Evolutionary conservation across 1,139 yeast species (phyloP).

Genomic region (Taiozyma sp.): DNA sequence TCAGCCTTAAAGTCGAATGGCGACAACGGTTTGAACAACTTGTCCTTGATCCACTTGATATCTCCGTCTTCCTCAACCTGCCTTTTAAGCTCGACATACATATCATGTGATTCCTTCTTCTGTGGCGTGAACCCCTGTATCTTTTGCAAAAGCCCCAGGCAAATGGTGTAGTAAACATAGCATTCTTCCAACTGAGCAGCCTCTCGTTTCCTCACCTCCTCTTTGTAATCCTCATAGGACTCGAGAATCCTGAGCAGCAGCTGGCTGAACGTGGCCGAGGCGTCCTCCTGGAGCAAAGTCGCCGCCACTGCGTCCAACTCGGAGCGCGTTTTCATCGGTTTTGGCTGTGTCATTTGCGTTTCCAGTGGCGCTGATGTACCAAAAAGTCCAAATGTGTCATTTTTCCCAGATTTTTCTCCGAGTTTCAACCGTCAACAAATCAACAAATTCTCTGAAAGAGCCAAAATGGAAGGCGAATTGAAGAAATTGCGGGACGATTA

Average conservation of each 20-base stretch:
- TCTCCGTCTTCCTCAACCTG: background rate
- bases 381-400: background rate
- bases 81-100: background rate
- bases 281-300: background rate
- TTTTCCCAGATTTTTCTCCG: background rate
- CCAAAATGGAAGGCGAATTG: background rate
- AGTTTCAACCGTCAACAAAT: background rate
- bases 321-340: background rate
- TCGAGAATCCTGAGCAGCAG: background rate
- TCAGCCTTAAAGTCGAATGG: constrained; percentile 13
- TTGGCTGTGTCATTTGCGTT: background rate
- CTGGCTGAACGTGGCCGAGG: background rate
- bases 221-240: background rate
- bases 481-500: background rate
- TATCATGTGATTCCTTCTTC: background rate
- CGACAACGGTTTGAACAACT: background rate
- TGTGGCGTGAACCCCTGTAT: background rate
- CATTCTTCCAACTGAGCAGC: background rate
- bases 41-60: background rate
- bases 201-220: background rate
- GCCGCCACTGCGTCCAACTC: background rate
- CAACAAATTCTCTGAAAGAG: background rate
- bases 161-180: background rate
- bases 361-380: no score
- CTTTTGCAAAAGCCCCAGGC: background rate